Base-by-base conservation (phyloP, 169 alveolate genomes). In the Plasmodium fragile region DNA sequence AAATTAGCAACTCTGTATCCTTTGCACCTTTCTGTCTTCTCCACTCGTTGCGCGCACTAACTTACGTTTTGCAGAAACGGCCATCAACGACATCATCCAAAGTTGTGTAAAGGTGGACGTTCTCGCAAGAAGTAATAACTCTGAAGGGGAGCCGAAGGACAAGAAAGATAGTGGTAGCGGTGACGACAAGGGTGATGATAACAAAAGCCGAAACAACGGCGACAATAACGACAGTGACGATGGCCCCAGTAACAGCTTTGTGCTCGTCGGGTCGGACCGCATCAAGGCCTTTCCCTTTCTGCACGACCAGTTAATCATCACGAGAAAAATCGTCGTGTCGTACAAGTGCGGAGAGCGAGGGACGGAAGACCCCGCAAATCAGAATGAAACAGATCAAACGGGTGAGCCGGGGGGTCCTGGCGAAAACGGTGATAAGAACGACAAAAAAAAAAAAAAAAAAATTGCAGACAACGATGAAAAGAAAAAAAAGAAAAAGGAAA, bases 291-390 rank as follows among this genome's bases (percentile, higher is more conserved):
- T 85, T n/a, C 84, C 93, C 34, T 85, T 85, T 85, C 79, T 85
- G 41, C 93, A 85, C 79, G 93, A 85, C 7, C 93, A 85, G 65
- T 65, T 85, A 85, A 85, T 77, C 77, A 49, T 85, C 13, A 53
- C 85, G 39, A 85, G 80, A 36, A 55, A 85, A 28, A 45, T 85
- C 65, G 41, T 75, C 22, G 69, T 53, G 28, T 73, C 85, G 22
- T 85, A 85, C 70, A 85, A 75, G 79, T 85, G 49, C 41, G 85
- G 65, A 7, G 83, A 85, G 13, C 25, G 39, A 73, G 39, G 43
- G 16, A 69, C 10, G 16, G 80, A 75, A 22, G 22, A 41, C 32
- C 8, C 13, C 39, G 25, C 36, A 52, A 22, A 75, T 45, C 16
- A 72, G 18, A 36, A 4, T 16, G 80, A 22, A 7, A 16, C 36